Percentiles rank a stretch among this genome's conserved stretches.
phyloP scores from a whole-genome alignment of 2,329 filamentous ascomycete genomes.

The Sporothrix brunneoviolacea region DNA sequence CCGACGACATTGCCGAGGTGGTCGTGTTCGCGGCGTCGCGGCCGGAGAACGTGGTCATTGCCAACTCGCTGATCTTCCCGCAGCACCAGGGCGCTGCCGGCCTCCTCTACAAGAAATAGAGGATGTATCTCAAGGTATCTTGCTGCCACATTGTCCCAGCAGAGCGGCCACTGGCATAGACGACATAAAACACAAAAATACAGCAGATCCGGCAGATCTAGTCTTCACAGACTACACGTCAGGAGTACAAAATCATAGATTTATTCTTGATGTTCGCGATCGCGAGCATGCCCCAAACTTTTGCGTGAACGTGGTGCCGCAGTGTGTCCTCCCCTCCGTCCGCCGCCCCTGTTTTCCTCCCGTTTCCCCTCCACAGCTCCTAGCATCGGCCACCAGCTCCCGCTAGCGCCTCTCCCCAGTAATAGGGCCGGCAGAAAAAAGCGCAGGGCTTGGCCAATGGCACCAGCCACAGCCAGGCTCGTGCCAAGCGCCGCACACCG shows the following conservation, averaged over 20 bases:
- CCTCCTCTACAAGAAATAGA: conserved; percentile 11
- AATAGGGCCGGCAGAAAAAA: conserved; percentile 16
- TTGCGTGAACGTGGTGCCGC: too few relatives aligned
- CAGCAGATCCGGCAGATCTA: conserved; percentile 1
- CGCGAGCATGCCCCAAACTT: too few relatives aligned
- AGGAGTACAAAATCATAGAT: background rate
- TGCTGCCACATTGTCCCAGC: too few relatives aligned
- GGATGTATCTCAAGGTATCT: too few relatives aligned
- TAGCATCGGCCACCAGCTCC: too few relatives aligned
- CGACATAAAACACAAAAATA: too few relatives aligned
- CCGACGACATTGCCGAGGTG: conserved; percentile 85
- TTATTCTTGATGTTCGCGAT: conserved; percentile 1
- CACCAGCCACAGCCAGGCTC: background rate
- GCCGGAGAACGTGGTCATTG: conserved; percentile 83
- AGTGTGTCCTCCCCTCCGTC: too few relatives aligned
- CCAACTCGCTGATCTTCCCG: conserved; percentile 80
- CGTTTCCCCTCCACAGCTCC: too few relatives aligned
- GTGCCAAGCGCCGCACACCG: conserved; percentile 5
- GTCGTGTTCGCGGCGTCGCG: conserved; percentile 79
- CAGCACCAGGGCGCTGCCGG: conserved; percentile 58
- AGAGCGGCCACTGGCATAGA: too few relatives aligned
- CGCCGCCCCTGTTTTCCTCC: background rate
- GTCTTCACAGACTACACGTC: background rate
- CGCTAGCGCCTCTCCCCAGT: background rate
- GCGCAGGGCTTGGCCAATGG: conserved; percentile 7